Conservation (phyloP, 129 eudicot species). For the Calendula officinalis region DNA sequence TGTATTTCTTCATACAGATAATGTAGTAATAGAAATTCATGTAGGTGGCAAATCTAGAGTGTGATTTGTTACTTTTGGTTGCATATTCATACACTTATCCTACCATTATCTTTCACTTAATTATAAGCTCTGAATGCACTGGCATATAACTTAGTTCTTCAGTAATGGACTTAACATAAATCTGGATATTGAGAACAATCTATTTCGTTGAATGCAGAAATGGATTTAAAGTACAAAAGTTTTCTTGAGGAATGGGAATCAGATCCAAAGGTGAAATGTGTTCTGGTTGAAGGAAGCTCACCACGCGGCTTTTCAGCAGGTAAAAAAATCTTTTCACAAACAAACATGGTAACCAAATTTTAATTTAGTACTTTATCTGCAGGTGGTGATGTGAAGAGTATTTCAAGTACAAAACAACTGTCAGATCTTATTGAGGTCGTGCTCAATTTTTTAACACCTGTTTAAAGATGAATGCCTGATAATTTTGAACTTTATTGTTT, state of each 20-base stretch:
- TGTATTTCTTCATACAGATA: neutral
- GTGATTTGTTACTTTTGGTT: neutral
- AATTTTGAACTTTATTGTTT: neutral
- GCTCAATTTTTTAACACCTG: neutral
- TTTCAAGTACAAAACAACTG: conserved; percentile 36
- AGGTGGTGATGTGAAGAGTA: conserved; percentile 93
- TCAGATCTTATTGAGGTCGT: conserved; percentile 71
- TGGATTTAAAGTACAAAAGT: conserved; percentile 65
- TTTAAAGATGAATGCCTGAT: conserved; percentile 5
- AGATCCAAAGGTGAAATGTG: conserved; percentile 77
- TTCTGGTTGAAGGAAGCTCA: conserved; percentile 79
- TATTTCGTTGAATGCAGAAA: conserved; percentile 45
- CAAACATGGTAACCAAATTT: conserved; percentile 35
- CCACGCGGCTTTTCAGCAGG: conserved; percentile 96
- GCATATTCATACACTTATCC: neutral
- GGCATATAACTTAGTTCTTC: neutral
- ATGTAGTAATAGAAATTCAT: neutral
- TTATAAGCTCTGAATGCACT: neutral
- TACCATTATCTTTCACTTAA: neutral
- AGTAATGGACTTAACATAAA: neutral
- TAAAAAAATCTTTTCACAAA: conserved; percentile 11
- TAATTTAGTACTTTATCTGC: conserved; percentile 45
- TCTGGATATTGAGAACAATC: neutral
- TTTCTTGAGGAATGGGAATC: conserved; percentile 86
- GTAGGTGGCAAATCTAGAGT: neutral